phyloP scores from a whole-genome alignment of 179 eudicot species.

The Beta macrorhiza region DNA sequence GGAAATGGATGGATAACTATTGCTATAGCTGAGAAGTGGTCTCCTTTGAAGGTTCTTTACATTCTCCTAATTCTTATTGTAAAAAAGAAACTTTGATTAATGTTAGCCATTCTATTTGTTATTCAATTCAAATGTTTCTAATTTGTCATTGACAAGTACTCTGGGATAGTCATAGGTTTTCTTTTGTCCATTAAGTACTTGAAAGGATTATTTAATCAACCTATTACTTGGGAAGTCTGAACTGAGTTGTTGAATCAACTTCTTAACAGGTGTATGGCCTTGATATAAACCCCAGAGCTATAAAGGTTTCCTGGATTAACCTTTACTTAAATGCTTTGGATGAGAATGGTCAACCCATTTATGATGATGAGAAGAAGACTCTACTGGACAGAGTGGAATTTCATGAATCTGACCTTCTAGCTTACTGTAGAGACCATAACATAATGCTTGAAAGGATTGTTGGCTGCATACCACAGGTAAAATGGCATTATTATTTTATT shows the following conservation, averaged over 20 bases:
- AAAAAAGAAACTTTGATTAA: neutral
- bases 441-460: constrained; percentile 94
- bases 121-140: no score
- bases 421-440: constrained; percentile 75
- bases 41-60: constrained; percentile 68
- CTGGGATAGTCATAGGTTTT: neutral
- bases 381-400: constrained; percentile 92
- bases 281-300: constrained; percentile 96
- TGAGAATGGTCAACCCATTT: constrained; percentile 77
- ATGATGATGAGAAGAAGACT: constrained; percentile 83
- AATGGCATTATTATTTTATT: neutral
- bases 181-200: neutral
- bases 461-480: constrained; percentile 99
- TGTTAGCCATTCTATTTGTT: neutral
- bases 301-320: constrained; percentile 94
- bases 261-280: constrained; percentile 83
- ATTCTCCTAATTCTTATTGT: neutral
- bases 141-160: neutral
- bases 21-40: constrained; percentile 97
- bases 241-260: constrained; percentile 17
- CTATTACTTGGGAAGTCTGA: neutral
- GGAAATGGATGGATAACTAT: constrained; percentile 99
- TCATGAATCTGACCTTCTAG: constrained; percentile 86
- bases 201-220: neutral
- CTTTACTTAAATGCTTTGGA: constrained; percentile 89